Percentiles rank a stretch among this genome's conserved stretches.
These are phyloP conservation scores for Paraconiothyrium sp. DNA, from an alignment of 2,329 filamentous ascomycete species.

Conservation along the genomic window DNA sequence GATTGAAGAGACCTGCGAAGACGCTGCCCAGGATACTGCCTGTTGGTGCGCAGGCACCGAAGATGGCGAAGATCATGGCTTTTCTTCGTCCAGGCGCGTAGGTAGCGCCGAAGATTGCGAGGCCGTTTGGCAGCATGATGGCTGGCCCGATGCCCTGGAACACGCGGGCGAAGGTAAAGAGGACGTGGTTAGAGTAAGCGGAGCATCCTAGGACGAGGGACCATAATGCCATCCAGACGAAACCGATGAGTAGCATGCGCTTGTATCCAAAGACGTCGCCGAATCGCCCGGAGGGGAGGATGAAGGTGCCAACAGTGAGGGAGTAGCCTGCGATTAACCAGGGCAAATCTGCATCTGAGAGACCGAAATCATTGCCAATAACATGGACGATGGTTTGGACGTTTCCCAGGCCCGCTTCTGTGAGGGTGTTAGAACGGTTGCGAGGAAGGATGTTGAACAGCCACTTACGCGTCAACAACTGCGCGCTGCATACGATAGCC, in stretches of 20 bases:
- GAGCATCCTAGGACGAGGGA: slow-evolving; percentile 57
- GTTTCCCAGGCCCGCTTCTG: slow-evolving; percentile 41
- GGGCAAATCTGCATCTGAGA: slow-evolving; percentile 53
- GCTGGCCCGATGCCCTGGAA: slow-evolving; percentile 67
- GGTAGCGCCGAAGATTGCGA: slow-evolving; percentile 68
- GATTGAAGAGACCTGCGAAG: slow-evolving; percentile 53
- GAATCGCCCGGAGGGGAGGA: slow-evolving; percentile 55
- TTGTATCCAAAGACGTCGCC: slow-evolving; percentile 62
- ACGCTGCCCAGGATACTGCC: slow-evolving; percentile 49
- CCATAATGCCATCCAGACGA: slow-evolving; percentile 60
- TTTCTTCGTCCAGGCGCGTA: slow-evolving; percentile 68
- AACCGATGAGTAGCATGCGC: slow-evolving; percentile 59
- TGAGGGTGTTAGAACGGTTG: slow-evolving; percentile 36
- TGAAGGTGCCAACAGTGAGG: slow-evolving; percentile 57
- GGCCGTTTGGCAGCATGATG: slow-evolving; percentile 69
- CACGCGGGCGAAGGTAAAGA: slow-evolving; percentile 51
- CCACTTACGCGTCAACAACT: slow-evolving; percentile 7
- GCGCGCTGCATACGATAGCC: slow-evolving; percentile 12
- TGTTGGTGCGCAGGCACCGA: slow-evolving; percentile 59
- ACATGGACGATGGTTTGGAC: slow-evolving; percentile 54
- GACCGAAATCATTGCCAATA: slow-evolving; percentile 56
- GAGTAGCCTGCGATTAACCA: slow-evolving; percentile 57
- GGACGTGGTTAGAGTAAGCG: slow-evolving; percentile 50
- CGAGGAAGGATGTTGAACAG: not conserved
- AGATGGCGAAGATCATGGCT: slow-evolving; percentile 66